A percentile compares a stretch with the other conserved stretches of the same genome.
phyloP scores from a whole-genome alignment of 2,329 filamentous ascomycete genomes.

The Botrytis porri region DNA sequence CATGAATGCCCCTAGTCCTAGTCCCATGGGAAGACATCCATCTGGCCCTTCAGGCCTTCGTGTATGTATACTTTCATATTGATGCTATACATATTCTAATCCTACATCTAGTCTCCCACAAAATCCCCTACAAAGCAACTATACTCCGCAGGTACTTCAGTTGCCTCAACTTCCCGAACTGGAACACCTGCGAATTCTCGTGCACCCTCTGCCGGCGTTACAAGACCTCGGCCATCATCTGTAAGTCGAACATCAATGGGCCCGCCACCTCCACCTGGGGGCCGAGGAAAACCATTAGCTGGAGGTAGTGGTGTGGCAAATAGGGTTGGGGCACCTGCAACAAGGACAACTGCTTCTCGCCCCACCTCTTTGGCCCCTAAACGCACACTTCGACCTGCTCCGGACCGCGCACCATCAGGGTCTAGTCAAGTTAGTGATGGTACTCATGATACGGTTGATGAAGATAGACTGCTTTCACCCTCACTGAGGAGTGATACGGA shows the following conservation, averaged over 20 bases:
- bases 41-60: constrained; percentile 55
- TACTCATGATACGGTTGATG: constrained; percentile 33
- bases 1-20: constrained; percentile 69
- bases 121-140: constrained; percentile 79
- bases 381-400: constrained; percentile 33
- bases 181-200: constrained; percentile 58
- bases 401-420: constrained; percentile 34
- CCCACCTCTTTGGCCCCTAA: constrained; percentile 34
- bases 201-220: constrained; percentile 40
- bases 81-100: constrained; percentile 28
- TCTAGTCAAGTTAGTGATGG: constrained; percentile 36
- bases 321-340: constrained; percentile 26
- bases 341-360: constrained; percentile 25
- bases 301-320: constrained; percentile 38
- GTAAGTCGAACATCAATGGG: constrained; percentile 64
- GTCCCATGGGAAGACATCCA: constrained; percentile 60
- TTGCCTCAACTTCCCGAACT: constrained; percentile 59
- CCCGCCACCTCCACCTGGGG: constrained; percentile 48
- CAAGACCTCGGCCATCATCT: constrained; percentile 56
- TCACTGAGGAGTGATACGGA: constrained; percentile 47
- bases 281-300: constrained; percentile 40
- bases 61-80: constrained; percentile 42
- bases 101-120: constrained; percentile 59
- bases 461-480: constrained; percentile 42
- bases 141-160: constrained; percentile 49